phyloP scores from a whole-genome alignment of 768 basidiomycete species.

The Pisolithus albus region DNA sequence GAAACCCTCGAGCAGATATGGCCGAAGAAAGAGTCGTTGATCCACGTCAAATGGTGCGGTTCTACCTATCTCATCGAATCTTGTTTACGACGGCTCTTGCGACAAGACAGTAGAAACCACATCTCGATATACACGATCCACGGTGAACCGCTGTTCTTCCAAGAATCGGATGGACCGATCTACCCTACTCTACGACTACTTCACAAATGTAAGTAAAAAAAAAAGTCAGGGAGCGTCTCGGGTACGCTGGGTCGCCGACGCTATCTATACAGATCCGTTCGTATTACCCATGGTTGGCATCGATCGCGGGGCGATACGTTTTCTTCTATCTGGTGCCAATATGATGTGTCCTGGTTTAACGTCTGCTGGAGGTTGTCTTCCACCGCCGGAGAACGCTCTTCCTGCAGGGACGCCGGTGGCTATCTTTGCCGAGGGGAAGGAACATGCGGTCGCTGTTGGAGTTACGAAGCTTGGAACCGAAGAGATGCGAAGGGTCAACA shows the following conservation, averaged over 20 bases:
- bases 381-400: constrained; percentile 61
- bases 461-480: constrained; percentile 76
- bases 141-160: constrained; percentile 86
- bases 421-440: constrained; percentile 93
- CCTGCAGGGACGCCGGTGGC: constrained; percentile 76
- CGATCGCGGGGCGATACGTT: constrained; percentile 97
- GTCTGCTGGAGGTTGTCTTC: constrained; percentile 83
- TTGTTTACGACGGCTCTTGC: constrained; percentile 13
- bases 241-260: neutral
- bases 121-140: constrained; percentile 88
- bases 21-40: constrained; percentile 97
- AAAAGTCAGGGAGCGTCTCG: neutral
- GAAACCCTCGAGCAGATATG: constrained; percentile 87
- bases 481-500: constrained; percentile 86
- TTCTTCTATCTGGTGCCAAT: constrained; percentile 86
- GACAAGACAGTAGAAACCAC: constrained; percentile 77
- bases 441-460: constrained; percentile 83
- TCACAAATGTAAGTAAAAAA: constrained; percentile 71
- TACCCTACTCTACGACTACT: constrained; percentile 84
- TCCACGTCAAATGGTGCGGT: constrained; percentile 81
- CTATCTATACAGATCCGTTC: constrained; percentile 63
- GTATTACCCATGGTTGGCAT: constrained; percentile 83
- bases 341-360: constrained; percentile 99
- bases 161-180: constrained; percentile 92
- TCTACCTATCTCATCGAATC: constrained; percentile 1